phyloP scores from a whole-genome alignment of 1,284 basidiomycete genomes.

The Mycena sp. region DNA sequence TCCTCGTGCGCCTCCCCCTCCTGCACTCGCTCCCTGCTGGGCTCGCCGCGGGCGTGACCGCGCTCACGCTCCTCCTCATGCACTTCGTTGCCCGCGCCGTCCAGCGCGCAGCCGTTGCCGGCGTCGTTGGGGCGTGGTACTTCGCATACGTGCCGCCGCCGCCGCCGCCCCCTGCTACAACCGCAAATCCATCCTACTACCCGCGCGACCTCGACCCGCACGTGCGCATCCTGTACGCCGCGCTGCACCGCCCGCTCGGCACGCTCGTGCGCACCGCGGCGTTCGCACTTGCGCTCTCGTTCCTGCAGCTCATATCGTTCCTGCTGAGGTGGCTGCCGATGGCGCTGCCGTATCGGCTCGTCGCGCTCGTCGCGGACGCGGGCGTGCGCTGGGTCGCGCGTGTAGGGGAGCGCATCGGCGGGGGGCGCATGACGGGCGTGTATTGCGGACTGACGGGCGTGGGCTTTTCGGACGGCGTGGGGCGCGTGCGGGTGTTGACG shows the following conservation, averaged over 20 bases:
- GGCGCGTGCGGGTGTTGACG: constrained; percentile 68
- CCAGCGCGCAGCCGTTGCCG: constrained; percentile 81
- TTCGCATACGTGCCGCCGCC: constrained; percentile 56
- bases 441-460: constrained; percentile 90
- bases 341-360: constrained; percentile 46
- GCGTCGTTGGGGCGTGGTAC: constrained; percentile 93
- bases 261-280: constrained; percentile 75
- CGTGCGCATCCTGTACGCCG: constrained; percentile 58
- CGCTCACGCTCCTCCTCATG: constrained; percentile 15
- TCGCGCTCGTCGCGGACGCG: constrained; percentile 41
- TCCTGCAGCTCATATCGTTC: constrained; percentile 54
- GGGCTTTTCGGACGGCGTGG: constrained; percentile 82
- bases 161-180: too few relatives aligned
- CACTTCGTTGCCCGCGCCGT: constrained; percentile 77
- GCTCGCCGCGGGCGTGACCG: not conserved
- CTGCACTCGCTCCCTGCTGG: too few relatives aligned
- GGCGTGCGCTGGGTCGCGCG: constrained; percentile 22
- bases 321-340: constrained; percentile 39
- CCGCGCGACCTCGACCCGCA: constrained; percentile 57
- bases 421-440: constrained; percentile 73
- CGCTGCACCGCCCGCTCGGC: constrained; percentile 22
- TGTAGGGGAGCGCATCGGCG: constrained; percentile 73
- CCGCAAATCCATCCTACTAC: not conserved
- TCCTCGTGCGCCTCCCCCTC: constrained; percentile 81
- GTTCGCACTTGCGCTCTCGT: constrained; percentile 75